A percentile compares a stretch with the other conserved stretches of the same genome.
Conservation (phyloP, 1,284 basidiomycete genomes). For the Entoloma clypeatum region DNA sequence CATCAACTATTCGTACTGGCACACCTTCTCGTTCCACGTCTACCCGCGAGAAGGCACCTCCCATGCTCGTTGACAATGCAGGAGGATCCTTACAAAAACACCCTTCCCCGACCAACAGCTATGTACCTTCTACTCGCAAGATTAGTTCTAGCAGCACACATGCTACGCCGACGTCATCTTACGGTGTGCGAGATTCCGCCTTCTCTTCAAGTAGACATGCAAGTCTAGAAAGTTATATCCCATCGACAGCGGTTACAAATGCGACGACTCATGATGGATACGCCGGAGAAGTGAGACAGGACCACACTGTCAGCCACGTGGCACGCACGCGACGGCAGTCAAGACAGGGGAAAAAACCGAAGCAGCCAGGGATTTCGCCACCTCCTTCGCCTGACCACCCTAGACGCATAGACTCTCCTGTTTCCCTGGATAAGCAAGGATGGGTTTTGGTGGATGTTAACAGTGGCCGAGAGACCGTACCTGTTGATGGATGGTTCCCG, state of each 20-base stretch:
- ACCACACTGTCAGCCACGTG: slow-evolving; percentile 10
- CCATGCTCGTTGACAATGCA: too few species aligned
- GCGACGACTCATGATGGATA: slow-evolving; percentile 29
- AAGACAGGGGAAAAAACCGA: slow-evolving; percentile 48
- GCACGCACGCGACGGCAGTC: too few species aligned
- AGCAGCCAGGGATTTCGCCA: slow-evolving; percentile 35
- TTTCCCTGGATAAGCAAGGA: slow-evolving; percentile 36
- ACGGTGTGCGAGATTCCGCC: slow-evolving; percentile 52
- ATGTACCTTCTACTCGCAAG: too few species aligned
- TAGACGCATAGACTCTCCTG: slow-evolving; percentile 19
- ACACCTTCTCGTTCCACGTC: slow-evolving; percentile 21
- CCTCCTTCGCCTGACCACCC: slow-evolving; percentile 18
- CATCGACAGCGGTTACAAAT: slow-evolving; percentile 43
- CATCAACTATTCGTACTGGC: slow-evolving; percentile 12
- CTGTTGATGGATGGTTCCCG: slow-evolving; percentile 9
- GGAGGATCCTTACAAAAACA: too few species aligned
- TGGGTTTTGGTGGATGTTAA: slow-evolving; percentile 70
- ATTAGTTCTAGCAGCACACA: too few species aligned
- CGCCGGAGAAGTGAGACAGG: slow-evolving; percentile 17
- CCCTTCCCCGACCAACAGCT: too few species aligned
- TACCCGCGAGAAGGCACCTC: slow-evolving; percentile 27
- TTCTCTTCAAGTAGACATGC: slow-evolving; percentile 44
- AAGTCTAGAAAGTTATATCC: slow-evolving; percentile 45
- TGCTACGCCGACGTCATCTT: too few species aligned
- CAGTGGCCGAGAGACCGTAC: slow-evolving; percentile 20